These are phyloP conservation scores for Artemisia argyi DNA, from an alignment of 129 eudicot species.

Conservation along the genomic window DNA sequence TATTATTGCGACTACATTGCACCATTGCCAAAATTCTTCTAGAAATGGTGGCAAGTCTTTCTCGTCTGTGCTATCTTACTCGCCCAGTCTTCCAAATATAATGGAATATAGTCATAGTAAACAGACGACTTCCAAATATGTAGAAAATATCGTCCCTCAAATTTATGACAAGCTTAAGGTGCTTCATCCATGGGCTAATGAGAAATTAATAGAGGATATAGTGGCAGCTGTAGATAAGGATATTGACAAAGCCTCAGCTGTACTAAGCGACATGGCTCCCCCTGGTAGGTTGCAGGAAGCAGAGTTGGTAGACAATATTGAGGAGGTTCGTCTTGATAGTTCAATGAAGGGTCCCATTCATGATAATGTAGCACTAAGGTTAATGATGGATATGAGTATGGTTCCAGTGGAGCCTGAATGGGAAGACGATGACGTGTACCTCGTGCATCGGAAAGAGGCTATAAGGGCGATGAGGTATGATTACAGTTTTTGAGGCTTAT, in stretches of 20 bases:
- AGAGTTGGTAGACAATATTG: slow-evolving; percentile 14
- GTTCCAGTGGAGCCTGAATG: slow-evolving; percentile 84
- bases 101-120: slow-evolving; percentile 16
- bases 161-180: slow-evolving; percentile 47
- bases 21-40: slow-evolving; percentile 13
- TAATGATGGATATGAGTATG: slow-evolving; percentile 39
- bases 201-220: slow-evolving; percentile 65
- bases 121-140: slow-evolving; percentile 8
- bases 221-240: slow-evolving; percentile 64
- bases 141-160: background rate
- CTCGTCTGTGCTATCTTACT: slow-evolving; percentile 47
- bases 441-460: slow-evolving; percentile 75
- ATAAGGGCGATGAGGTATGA: slow-evolving; percentile 67
- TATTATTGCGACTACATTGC: slow-evolving; percentile 39
- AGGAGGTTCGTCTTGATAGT: slow-evolving; percentile 19
- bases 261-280: slow-evolving; percentile 57
- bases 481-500: background rate
- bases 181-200: slow-evolving; percentile 77
- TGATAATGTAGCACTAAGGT: slow-evolving; percentile 21
- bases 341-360: slow-evolving; percentile 15
- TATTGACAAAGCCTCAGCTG: slow-evolving; percentile 48
- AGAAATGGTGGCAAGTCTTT: slow-evolving; percentile 50
- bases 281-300: slow-evolving; percentile 24
- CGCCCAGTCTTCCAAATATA: slow-evolving; percentile 37
- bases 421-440: slow-evolving; percentile 91